Conservation (phyloP, 106 monocot species). For the Triglochin maritima region DNA sequence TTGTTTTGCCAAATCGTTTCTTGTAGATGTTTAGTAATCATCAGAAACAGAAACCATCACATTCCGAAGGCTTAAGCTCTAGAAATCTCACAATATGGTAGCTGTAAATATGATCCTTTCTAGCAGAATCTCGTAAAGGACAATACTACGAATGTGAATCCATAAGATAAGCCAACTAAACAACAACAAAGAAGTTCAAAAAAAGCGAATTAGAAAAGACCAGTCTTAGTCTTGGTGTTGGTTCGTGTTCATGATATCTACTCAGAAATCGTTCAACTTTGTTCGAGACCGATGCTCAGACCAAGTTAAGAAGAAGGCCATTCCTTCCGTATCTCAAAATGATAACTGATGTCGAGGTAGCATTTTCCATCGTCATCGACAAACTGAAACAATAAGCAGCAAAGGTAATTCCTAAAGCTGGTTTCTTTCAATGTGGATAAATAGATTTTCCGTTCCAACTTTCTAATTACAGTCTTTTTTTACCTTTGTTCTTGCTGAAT, state of each 20-base stretch:
- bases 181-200: too few relatives aligned
- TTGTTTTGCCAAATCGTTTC: too few relatives aligned
- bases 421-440: background rate
- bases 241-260: background rate
- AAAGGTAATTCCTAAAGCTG: background rate
- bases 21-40: too few relatives aligned
- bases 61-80: too few relatives aligned
- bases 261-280: background rate
- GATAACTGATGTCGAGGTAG: slow-evolving; percentile 15
- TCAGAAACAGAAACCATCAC: too few relatives aligned
- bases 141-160: too few relatives aligned
- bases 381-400: slow-evolving; percentile 8
- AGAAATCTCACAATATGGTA: too few relatives aligned
- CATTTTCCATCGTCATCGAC: slow-evolving; percentile 25
- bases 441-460: background rate
- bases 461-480: background rate
- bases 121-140: too few relatives aligned
- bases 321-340: slow-evolving; percentile 26
- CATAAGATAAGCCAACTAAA: too few relatives aligned
- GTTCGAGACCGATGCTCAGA: background rate
- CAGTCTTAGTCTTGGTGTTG: background rate
- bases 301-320: slow-evolving; percentile 10
- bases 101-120: too few relatives aligned
- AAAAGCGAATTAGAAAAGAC: too few relatives aligned
- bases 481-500: slow-evolving; percentile 77